phyloP scores from a whole-genome alignment of 768 basidiomycete genomes.

The Russula virescens region DNA sequence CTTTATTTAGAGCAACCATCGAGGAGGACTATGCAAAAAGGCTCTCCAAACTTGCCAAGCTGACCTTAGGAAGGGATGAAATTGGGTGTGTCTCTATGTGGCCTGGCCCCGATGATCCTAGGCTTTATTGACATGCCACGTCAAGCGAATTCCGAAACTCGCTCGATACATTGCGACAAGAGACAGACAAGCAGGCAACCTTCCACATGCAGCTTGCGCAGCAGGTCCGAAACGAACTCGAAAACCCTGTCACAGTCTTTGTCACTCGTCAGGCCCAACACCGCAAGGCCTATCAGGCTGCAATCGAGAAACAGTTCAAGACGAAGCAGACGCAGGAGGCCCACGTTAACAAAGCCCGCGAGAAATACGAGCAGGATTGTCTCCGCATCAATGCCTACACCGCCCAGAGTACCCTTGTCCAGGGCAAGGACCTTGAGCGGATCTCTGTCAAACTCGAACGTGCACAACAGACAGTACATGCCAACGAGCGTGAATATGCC shows the following conservation, averaged over 20 bases:
- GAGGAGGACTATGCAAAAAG: constrained; percentile 96
- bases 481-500: constrained; percentile 89
- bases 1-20: constrained; percentile 69
- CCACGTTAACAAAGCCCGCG: constrained; percentile 82
- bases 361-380: constrained; percentile 92
- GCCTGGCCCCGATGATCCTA: neutral
- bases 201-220: constrained; percentile 70
- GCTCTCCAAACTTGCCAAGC: constrained; percentile 71
- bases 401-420: constrained; percentile 83
- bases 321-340: constrained; percentile 80
- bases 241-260: constrained; percentile 57
- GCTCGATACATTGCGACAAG: constrained; percentile 70
- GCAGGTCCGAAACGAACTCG: constrained; percentile 71
- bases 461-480: constrained; percentile 81
- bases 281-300: constrained; percentile 65
- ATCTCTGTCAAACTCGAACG: constrained; percentile 81
- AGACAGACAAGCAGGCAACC: constrained; percentile 77
- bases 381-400: constrained; percentile 91
- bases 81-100: constrained; percentile 63
- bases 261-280: constrained; percentile 59
- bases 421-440: constrained; percentile 92
- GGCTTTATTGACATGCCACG: neutral
- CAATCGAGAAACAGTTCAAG: constrained; percentile 88
- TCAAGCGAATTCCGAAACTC: constrained; percentile 73
- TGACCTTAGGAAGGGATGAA: constrained; percentile 78